phyloP scores from a whole-genome alignment of 1,284 basidiomycete species.

The Ganoderma resinaceum region DNA sequence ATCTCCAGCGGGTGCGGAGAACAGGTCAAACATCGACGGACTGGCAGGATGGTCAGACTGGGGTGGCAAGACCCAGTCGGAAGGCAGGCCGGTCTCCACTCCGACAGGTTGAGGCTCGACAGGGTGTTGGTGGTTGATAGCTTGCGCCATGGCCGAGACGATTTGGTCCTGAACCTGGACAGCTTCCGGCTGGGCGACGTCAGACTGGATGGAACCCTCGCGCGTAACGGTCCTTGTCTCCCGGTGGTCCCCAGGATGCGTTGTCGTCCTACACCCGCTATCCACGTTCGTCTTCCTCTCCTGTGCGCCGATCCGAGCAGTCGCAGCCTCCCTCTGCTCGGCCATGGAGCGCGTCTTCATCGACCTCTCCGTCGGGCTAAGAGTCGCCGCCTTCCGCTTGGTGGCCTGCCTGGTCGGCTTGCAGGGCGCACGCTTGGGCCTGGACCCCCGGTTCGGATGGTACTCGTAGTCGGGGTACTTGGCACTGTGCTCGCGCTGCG shows the following conservation, averaged over 20 bases:
- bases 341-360: not conserved
- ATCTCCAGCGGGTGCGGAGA: too few relatives aligned
- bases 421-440: not conserved
- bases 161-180: not conserved
- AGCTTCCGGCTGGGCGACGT: not conserved
- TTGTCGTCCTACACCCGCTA: not conserved
- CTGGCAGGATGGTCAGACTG: too few relatives aligned
- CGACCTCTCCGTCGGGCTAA: not conserved
- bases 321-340: not conserved
- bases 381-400: not conserved
- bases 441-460: not conserved
- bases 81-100: too few relatives aligned
- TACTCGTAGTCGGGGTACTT: constrained; percentile 9
- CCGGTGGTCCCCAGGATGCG: not conserved
- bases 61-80: too few relatives aligned
- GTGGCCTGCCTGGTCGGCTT: not conserved
- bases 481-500: constrained; percentile 3
- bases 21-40: too few relatives aligned
- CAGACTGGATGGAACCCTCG: not conserved
- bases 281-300: not conserved
- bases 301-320: not conserved
- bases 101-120: not conserved
- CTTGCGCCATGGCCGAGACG: not conserved
- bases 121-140: not conserved
- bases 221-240: not conserved